Base-by-base conservation (phyloP, 108 stramenopile species). In the Nitzschia sp. region DNA sequence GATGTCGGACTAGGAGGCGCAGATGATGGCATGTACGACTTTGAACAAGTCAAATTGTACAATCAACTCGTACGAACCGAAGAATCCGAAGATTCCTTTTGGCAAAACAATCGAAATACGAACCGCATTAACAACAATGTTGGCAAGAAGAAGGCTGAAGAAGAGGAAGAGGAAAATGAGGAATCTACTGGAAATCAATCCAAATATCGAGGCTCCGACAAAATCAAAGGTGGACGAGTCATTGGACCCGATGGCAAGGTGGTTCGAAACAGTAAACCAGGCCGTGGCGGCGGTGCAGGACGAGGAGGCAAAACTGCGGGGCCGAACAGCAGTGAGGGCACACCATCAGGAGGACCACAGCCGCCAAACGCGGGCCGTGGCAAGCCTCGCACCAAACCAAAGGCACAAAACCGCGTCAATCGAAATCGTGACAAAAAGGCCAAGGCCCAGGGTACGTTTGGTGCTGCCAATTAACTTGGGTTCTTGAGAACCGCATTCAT, bases 121-220 rank as follows among this genome's bases (percentile, higher is more conserved):
- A 82, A 86, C 66, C 69, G 65, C 31, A 35, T 23, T 17, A 25
- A 57, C 3, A 67, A 47, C 23, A 75, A 33, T 28, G 45, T n/a
- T 15, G 63, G 33, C 42, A 29, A 19, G 11, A 46, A 35, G 17
- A 55, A 62, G 33, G 42, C 66, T 26, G 75, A 67, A 21, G 51
- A 54, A 1, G 51, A 32, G 30, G 18, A 59, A n/a, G 25, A 70
- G 2, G 28, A 31, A 45, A 49, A 49, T 15, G 36, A 33, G 4
- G 30, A 34, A 5, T 31, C 5, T 6, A 34, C 47, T 15, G 42
- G 17, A 35, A 82, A 70, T 59, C 81, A 81, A 58, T n/a, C n/a
- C n/a, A n/a, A n/a, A n/a, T 90, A 78, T 59, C 85, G 84, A 31
- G 91, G 94, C n/a, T 85, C 86, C 2, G 91, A 95, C 51, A 95